Percentiles rank a stretch among this genome's conserved stretches.
These are phyloP conservation scores for Salix viminalis DNA, from an alignment of 345 rosid species.

Conservation along the genomic window DNA sequence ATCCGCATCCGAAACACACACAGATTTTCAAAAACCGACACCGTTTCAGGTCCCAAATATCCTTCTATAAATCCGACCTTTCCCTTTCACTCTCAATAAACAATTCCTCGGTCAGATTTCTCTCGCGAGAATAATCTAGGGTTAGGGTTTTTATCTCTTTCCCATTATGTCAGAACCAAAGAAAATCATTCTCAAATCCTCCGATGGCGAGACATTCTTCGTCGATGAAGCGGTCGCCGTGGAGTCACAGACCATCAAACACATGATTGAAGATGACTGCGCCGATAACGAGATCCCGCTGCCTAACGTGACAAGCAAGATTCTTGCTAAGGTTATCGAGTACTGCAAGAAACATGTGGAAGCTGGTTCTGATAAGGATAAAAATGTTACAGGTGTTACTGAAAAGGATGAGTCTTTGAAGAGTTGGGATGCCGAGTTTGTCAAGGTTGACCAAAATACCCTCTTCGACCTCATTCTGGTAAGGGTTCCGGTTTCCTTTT, in stretches of 20 bases:
- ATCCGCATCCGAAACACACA: not conserved
- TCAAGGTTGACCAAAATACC: slow-evolving; percentile 45
- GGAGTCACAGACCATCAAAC: slow-evolving; percentile 58
- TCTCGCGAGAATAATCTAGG: too few species aligned
- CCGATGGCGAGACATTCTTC: slow-evolving; percentile 65
- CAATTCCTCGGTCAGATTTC: not conserved
- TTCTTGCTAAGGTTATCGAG: slow-evolving; percentile 74
- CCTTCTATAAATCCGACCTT: not conserved
- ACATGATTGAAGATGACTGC: slow-evolving; percentile 66
- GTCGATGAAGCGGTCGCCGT: slow-evolving; percentile 62
- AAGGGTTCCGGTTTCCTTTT: not conserved
- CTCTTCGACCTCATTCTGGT: slow-evolving; percentile 52
- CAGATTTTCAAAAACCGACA: not conserved
- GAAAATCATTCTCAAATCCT: slow-evolving; percentile 45
- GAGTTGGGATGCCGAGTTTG: slow-evolving; percentile 56
- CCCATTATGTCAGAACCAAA: slow-evolving; percentile 14
- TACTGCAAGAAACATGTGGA: slow-evolving; percentile 76
- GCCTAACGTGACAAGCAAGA: slow-evolving; percentile 67
- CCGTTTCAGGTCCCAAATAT: not conserved
- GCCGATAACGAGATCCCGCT: slow-evolving; percentile 57
- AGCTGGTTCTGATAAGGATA: slow-evolving; percentile 23
- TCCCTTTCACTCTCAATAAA: not conserved
- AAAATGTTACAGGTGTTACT: slow-evolving; percentile 12
- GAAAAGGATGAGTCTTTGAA: slow-evolving; percentile 35
- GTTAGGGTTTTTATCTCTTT: not conserved